Conservation (phyloP, 2,329 filamentous ascomycete species). For the Chaetomium sp. region DNA sequence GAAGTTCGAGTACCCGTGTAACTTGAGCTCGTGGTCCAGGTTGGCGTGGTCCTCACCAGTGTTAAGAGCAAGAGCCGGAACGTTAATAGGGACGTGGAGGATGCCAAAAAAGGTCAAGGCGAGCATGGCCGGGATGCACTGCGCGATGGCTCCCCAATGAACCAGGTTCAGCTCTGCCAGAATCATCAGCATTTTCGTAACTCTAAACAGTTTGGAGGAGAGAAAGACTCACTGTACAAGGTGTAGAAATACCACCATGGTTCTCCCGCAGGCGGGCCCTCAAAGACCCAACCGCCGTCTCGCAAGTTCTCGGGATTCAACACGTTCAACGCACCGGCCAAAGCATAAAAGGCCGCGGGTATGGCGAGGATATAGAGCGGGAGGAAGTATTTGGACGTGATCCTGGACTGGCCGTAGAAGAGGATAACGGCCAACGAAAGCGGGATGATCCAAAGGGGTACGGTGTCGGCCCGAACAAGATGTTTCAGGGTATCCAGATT, state of each 20-base stretch:
- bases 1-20: constrained; percentile 90
- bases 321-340: constrained; percentile 62
- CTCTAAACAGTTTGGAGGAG: neutral
- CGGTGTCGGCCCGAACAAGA: constrained; percentile 65
- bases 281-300: constrained; percentile 80
- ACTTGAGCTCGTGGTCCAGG: constrained; percentile 82
- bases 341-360: constrained; percentile 69
- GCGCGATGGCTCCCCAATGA: constrained; percentile 74
- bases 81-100: constrained; percentile 95
- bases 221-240: constrained; percentile 66
- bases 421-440: constrained; percentile 69
- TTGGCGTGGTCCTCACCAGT: constrained; percentile 89
- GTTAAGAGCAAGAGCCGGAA: constrained; percentile 84
- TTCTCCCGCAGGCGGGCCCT: constrained; percentile 73
- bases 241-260: constrained; percentile 99
- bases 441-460: constrained; percentile 78
- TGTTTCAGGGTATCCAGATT: constrained; percentile 68
- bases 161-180: constrained; percentile 68
- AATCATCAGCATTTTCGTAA: constrained; percentile 15
- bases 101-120: constrained; percentile 96
- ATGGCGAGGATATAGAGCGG: constrained; percentile 80
- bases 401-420: constrained; percentile 67
- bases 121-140: constrained; percentile 89
- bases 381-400: constrained; percentile 77
- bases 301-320: constrained; percentile 63